Base-by-base conservation (phyloP, 306 rosid genomes). In the Vicia villosa region DNA sequence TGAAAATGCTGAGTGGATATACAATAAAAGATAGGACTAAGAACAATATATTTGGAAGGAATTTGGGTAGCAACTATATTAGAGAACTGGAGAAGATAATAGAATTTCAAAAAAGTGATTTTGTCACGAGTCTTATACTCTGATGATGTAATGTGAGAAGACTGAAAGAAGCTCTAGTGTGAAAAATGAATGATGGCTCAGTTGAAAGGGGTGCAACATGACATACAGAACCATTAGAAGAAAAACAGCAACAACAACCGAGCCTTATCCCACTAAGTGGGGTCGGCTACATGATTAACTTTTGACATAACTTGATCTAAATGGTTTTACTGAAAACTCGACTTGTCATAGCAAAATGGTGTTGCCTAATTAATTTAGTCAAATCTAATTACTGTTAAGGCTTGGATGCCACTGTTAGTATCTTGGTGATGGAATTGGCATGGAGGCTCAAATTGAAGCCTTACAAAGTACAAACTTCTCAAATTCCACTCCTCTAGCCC, bases 261-360 rank as follows among this genome's bases (percentile, higher is more conserved):
- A n/a, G n/a, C n/a, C n/a, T n/a, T n/a, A n/a, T n/a, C n/a, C n/a
- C n/a, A n/a, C n/a, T n/a, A n/a, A n/a, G n/a, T n/a, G n/a, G n/a
- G n/a, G n/a, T n/a, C n/a, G n/a, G n/a, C n/a, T n/a, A n/a, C n/a
- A n/a, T n/a, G n/a, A n/a, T n/a, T n/a, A n/a, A n/a, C n/a, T n/a
- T n/a, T n/a, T n/a, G n/a, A n/a, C n/a, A n/a, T n/a, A n/a, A n/a
- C n/a, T n/a, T n/a, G n/a, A n/a, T n/a, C 24, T 59, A 71, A 59
- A 58, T 43, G 68, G 22, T 12, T 71, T 71, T 57, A 41, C 47
- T 69, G 38, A 34, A 34, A 34, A 34, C 38, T 34, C 7, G 10
- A 34, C 1, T 34, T 34, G 38, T 6, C 37, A 32, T 32, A 6
- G 8, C 2, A 32, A 32, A 32, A 32, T 32, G 37, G 37, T 2